These are phyloP conservation scores for Castanea mollissima DNA, from an alignment of 306 rosid genomes.

Conservation along the genomic window DNA sequence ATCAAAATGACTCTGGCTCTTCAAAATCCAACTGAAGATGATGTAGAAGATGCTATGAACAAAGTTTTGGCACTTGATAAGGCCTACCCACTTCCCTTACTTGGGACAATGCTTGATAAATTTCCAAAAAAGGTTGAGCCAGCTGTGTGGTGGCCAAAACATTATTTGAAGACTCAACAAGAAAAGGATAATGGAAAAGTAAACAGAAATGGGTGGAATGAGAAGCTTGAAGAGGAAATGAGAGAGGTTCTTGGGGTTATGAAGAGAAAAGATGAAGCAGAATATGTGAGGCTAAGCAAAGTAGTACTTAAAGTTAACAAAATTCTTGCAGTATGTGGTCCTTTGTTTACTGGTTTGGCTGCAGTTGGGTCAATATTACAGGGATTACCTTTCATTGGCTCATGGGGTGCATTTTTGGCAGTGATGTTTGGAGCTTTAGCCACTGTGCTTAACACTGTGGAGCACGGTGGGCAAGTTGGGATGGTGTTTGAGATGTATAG, in stretches of 20 bases:
- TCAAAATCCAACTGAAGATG: constrained; percentile 27
- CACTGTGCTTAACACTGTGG: constrained; percentile 35
- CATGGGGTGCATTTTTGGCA: constrained; percentile 18
- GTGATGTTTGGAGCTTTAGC: constrained; percentile 56
- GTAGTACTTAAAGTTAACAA: constrained; percentile 53
- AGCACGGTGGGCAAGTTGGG: constrained; percentile 72
- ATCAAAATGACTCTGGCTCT: constrained; percentile 35
- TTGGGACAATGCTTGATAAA: constrained; percentile 74
- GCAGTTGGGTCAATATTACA: constrained; percentile 45
- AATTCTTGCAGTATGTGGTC: constrained; percentile 53
- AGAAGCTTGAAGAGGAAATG: constrained; percentile 45
- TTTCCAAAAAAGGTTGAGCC: constrained; percentile 55
- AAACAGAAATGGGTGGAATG: constrained; percentile 49
- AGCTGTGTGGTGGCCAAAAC: constrained; percentile 72
- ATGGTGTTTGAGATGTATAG: constrained; percentile 79
- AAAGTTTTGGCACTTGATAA: constrained; percentile 54
- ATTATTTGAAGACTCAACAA: not conserved
- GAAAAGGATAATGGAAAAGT: not conserved
- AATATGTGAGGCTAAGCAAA: constrained; percentile 60
- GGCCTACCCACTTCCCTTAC: constrained; percentile 74
- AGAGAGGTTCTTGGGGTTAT: constrained; percentile 41
- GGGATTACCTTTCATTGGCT: constrained; percentile 17
- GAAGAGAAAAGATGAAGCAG: constrained; percentile 52
- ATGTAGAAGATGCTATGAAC: constrained; percentile 23
- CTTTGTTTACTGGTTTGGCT: constrained; percentile 63